Percentiles rank a stretch among this genome's conserved stretches.
These are phyloP conservation scores for Colletotrichum graminicola DNA, from an alignment of 2,329 filamentous ascomycete species.

Conservation along the genomic window DNA sequence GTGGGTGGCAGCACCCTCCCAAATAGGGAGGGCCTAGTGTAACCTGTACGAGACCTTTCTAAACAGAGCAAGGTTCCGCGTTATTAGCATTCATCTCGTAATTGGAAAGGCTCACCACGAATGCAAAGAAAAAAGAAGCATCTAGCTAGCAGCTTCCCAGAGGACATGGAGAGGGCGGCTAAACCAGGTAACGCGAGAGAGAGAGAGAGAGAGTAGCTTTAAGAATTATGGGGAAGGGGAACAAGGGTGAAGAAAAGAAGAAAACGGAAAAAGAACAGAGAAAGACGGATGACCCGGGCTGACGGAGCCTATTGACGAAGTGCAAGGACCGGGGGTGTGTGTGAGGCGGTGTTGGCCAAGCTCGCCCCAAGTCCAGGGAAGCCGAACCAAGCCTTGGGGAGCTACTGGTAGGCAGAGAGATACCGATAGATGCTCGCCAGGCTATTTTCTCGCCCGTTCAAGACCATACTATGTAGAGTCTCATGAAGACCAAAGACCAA, in stretches of 20 bases:
- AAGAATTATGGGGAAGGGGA: not conserved
- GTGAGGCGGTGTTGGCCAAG: conserved; percentile 15
- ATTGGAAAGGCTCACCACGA: not conserved
- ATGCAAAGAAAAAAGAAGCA: conserved; percentile 14
- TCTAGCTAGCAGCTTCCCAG: not conserved
- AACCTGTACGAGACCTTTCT: not conserved
- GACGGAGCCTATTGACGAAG: not conserved
- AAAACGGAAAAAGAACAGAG: not conserved
- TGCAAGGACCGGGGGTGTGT: conserved; percentile 11
- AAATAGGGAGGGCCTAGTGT: not conserved
- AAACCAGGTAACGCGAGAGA: not conserved
- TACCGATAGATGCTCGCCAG: not conserved
- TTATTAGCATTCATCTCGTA: not conserved
- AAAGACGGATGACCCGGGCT: not conserved
- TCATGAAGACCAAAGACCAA: no score
- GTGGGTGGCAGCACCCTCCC: not conserved
- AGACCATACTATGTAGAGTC: not conserved
- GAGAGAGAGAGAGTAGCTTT: not conserved
- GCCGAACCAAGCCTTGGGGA: no score
- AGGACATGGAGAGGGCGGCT: not conserved
- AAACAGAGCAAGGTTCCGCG: not conserved
- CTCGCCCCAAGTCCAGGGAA: not conserved
- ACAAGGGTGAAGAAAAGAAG: not conserved
- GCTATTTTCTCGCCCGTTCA: not conserved
- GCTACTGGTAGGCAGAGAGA: not conserved